Evolutionary conservation across 495 filamentous ascomycete genomes (phyloP).

Genomic region (Elaphomyces granulatus): DNA sequence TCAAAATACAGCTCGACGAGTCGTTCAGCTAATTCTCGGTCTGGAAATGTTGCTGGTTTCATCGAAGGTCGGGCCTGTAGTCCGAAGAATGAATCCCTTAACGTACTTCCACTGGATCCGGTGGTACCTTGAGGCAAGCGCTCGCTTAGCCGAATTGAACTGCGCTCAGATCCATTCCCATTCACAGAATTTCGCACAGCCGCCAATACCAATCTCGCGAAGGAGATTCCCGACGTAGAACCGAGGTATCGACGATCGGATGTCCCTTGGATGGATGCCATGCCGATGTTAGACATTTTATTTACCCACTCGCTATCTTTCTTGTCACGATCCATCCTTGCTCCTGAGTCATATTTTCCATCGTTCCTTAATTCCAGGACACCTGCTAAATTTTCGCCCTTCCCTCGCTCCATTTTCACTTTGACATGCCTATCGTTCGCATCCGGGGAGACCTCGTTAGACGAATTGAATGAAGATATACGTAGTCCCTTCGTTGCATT

Average conservation of each 20-base stretch:
- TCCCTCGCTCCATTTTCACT: constrained; percentile 17
- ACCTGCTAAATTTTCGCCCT: background rate
- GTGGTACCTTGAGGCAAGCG: constrained; percentile 29
- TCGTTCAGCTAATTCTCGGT: constrained; percentile 51
- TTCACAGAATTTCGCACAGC: constrained; percentile 76
- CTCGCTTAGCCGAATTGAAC: constrained; percentile 34
- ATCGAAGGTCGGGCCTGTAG: constrained; percentile 81
- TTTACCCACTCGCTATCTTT: constrained; percentile 51
- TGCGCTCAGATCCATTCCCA: constrained; percentile 37
- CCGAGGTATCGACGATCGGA: constrained; percentile 71
- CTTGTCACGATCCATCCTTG: constrained; percentile 18
- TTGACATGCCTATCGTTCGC: constrained; percentile 11
- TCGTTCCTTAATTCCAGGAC: constrained; percentile 26
- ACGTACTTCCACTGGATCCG: constrained; percentile 48
- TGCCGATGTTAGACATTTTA: constrained; percentile 62
- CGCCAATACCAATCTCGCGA: constrained; percentile 86
- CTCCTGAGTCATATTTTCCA: constrained; percentile 10
- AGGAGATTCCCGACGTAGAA: constrained; percentile 82
- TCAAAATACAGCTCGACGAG: constrained; percentile 83
- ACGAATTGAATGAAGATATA: constrained; percentile 4
- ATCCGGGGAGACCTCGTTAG: constrained; percentile 9
- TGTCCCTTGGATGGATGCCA: constrained; percentile 60
- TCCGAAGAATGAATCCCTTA: constrained; percentile 93
- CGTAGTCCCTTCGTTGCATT: constrained; percentile 15
- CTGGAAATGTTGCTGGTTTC: constrained; percentile 71